Evolutionary conservation across 2,329 filamentous ascomycete species (phyloP), one percentile per base, ranked within the genome.

Genomic region (Apiospora pterosperma): DNA sequence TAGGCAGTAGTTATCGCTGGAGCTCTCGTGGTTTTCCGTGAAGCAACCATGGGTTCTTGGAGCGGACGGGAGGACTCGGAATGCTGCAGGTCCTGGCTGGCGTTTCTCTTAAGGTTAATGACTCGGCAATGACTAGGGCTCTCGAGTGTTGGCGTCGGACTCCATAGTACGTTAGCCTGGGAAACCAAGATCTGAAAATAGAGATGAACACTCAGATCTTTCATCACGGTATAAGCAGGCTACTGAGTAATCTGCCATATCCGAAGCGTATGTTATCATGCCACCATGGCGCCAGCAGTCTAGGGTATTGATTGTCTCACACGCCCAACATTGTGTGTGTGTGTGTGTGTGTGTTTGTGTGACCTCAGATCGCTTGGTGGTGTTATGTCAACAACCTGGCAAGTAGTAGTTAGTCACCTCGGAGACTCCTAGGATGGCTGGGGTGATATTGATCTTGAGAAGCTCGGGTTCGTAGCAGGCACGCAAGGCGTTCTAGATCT

Each of bases 211-310:
- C 61, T 62, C 48, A 48, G 61, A 48, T 36, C 28, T 28, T 34
- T 34, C 7, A 5, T 34, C 25, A 55, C 48, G 48, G 28, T 28
- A 34, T 55, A 34, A n/a, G 25, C 28, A 34, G 28, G 48, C 48
- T 55, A 34, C 21, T 31, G 28, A 55, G 28, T 5, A 21, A 2
- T 55, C 25, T 55, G 28, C 48, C 28, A 34, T 25, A 34, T 55
- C 48, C 34, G 48, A 19, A 41, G 59, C 36, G 21, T 21, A 61
- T 61, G 28, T 36, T 41, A 31, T 65, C 64, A 65, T 48, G 64
- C 64, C 64, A 65, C 61, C 36, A 62, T 65, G 60, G 42, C 38
- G 39, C 61, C 48, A 60, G 59, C 39, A 6, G 48, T 34, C 48
- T 55, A 25, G 48, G 48, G 48, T 55, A 55, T 55, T 55, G 42